Evolutionary conservation across 805 yeast genomes (phyloP), one percentile per base, ranked within the genome.

Genomic region (Cyberlindnera veronae): DNA sequence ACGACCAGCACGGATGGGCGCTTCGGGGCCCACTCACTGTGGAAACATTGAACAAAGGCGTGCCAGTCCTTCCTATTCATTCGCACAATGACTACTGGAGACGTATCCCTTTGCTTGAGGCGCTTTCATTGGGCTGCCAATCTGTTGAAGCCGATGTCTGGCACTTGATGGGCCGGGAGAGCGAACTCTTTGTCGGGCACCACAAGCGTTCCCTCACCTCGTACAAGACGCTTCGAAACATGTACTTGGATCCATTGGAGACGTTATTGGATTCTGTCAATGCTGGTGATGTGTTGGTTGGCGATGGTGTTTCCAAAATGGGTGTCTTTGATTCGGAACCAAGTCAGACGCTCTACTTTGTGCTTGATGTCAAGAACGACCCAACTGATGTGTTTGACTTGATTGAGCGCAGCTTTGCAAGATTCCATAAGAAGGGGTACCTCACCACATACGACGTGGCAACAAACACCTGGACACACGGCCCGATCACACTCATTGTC

Each of bases 51-150:
- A 48, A 45, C 41, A 32, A 21, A 9, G 49, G 40, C 15, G 40
- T 29, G 27, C 44, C 34, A 2, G 45, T 43, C 6, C 28, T 56
- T 15, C 69, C 67, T 6, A 64, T 80, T 18, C 88, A 81, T 54
- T 77, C 85, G 1, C 88, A 81, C 54, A 81, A 81, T 53, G 87
- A 81, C 55, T 82, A 81, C 57, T 77, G 84, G 82, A 62, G 87
- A 51, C 44, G 54, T 3, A 51, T 63, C 5, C 87, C 87, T 1
- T 62, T 81, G 3, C 67, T 74, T 37, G 81, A 79, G 44, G 87
- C 86, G 0, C 55, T 70, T 11, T 50, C 55, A 4, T 45, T 54
- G 17, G 89, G 87, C 2, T 68, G 74, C 27, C 66, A 67, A 31
- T 74, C 83, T 35, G 67, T 81, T 1, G 89, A 81, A 58, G 81